These are phyloP conservation scores for Akanthomyces dipterigenus DNA, from an alignment of 2,329 filamentous ascomycete genomes.

Conservation along the genomic window DNA sequence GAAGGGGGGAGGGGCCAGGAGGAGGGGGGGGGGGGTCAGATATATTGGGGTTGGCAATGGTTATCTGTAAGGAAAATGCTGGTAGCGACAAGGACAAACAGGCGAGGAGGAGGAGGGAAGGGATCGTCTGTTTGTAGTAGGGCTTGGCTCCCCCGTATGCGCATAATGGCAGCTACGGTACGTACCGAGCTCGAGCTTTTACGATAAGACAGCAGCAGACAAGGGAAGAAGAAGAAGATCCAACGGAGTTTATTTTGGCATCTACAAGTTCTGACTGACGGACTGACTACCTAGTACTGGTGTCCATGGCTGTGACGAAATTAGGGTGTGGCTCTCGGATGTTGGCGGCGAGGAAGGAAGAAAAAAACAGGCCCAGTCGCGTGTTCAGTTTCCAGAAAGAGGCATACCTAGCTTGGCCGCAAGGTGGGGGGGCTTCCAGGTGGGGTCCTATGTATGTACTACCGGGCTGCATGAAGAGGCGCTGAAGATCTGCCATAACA, in stretches of 20 bases:
- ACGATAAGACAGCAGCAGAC: background rate
- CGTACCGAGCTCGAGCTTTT: background rate
- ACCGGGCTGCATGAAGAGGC: too few relatives aligned
- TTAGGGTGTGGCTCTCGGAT: constrained; percentile 3
- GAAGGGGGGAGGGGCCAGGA: background rate
- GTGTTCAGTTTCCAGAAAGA: constrained; percentile 10
- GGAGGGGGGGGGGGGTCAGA: background rate
- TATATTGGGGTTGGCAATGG: background rate
- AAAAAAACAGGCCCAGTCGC: background rate
- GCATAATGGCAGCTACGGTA: background rate
- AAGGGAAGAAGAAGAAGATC: background rate
- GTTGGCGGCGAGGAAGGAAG: background rate
- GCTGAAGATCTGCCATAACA: too few relatives aligned
- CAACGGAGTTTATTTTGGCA: too few relatives aligned
- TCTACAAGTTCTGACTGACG: too few relatives aligned
- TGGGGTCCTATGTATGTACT: too few relatives aligned
- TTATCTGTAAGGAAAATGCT: background rate
- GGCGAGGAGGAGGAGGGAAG: background rate
- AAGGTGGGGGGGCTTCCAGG: too few relatives aligned
- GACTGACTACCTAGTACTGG: too few relatives aligned
- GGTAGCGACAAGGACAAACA: background rate
- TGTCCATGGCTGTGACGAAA: background rate
- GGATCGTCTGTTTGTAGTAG: background rate
- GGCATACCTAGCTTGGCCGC: too few relatives aligned
- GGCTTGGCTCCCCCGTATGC: background rate